Percentiles rank a stretch among this genome's conserved stretches.
Evolutionary conservation across 176 grass and related monocot species (phyloP).

Genomic region (Zoysia pacifica): DNA sequence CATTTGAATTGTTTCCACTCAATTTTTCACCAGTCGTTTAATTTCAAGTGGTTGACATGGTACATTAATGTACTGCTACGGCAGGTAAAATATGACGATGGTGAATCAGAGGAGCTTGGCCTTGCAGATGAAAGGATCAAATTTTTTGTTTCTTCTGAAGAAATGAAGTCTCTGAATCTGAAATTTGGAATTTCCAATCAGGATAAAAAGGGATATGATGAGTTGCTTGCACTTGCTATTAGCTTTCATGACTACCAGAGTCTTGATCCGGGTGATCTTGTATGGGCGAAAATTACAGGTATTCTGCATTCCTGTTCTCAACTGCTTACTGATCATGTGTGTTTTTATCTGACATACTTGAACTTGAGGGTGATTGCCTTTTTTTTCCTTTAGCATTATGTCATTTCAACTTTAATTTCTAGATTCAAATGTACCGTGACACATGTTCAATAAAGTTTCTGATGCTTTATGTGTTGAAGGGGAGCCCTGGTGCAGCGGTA

Average conservation of each 20-base stretch:
- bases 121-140: slow-evolving; percentile 76
- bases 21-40: slow-evolving; percentile 6
- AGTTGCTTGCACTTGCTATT: slow-evolving; percentile 85
- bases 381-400: slow-evolving; percentile 16
- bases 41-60: background rate
- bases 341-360: slow-evolving; percentile 23
- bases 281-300: slow-evolving; percentile 99
- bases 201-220: slow-evolving; percentile 77
- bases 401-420: slow-evolving; percentile 10
- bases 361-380: background rate
- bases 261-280: slow-evolving; percentile 89
- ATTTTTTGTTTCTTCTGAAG: slow-evolving; percentile 70
- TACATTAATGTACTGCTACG: slow-evolving; percentile 37
- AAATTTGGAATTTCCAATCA: slow-evolving; percentile 67
- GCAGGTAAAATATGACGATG: slow-evolving; percentile 91
- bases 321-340: slow-evolving; percentile 9
- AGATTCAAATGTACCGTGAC: background rate
- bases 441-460: background rate
- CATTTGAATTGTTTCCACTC: background rate
- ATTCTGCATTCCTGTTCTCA: slow-evolving; percentile 32
- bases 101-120: slow-evolving; percentile 67
- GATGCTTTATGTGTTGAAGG: background rate
- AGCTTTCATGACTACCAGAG: slow-evolving; percentile 90
- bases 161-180: slow-evolving; percentile 70
- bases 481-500: no score